These are phyloP conservation scores for Penicillium sp. DNA, from an alignment of 2,329 filamentous ascomycete genomes.

Conservation along the genomic window DNA sequence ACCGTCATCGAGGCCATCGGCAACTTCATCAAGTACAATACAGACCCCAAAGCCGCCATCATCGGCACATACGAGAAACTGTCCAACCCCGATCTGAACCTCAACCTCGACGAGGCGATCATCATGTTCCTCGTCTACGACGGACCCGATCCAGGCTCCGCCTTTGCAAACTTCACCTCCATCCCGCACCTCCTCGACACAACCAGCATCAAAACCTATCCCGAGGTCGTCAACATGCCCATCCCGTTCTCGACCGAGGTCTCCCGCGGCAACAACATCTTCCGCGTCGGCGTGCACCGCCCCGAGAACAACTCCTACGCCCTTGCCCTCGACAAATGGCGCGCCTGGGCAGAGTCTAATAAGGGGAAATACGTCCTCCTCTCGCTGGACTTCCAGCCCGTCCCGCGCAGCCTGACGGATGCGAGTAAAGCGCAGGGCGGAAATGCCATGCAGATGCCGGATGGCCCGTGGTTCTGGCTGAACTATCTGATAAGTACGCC, in stretches of 20 bases:
- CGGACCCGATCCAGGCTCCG: constrained; percentile 32
- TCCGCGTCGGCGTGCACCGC: constrained; percentile 37
- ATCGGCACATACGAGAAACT: constrained; percentile 38
- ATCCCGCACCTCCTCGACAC: constrained; percentile 35
- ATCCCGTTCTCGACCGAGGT: constrained; percentile 31
- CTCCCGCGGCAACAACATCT: constrained; percentile 35
- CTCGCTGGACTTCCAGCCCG: constrained; percentile 32
- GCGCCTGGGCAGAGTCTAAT: constrained; percentile 31
- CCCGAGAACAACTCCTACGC: constrained; percentile 25
- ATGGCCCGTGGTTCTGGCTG: constrained; percentile 36
- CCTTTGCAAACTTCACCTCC: constrained; percentile 36
- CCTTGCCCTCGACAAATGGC: constrained; percentile 29
- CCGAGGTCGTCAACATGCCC: constrained; percentile 37
- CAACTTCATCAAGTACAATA: constrained; percentile 36
- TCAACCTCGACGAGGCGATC: constrained; percentile 36
- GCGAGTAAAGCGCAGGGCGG: constrained; percentile 35
- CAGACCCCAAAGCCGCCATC: constrained; percentile 36
- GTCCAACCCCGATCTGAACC: constrained; percentile 26
- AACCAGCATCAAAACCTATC: constrained; percentile 30
- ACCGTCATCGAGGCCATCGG: constrained; percentile 30
- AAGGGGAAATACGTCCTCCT: constrained; percentile 33
- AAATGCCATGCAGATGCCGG: constrained; percentile 39
- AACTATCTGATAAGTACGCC: constrained; percentile 33
- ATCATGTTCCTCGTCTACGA: constrained; percentile 42
- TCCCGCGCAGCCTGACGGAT: constrained; percentile 33